Percentiles rank a stretch among this genome's conserved stretches.
phyloP scores from a whole-genome alignment of 2,329 filamentous ascomycete genomes.

The Balansia obtecta region DNA sequence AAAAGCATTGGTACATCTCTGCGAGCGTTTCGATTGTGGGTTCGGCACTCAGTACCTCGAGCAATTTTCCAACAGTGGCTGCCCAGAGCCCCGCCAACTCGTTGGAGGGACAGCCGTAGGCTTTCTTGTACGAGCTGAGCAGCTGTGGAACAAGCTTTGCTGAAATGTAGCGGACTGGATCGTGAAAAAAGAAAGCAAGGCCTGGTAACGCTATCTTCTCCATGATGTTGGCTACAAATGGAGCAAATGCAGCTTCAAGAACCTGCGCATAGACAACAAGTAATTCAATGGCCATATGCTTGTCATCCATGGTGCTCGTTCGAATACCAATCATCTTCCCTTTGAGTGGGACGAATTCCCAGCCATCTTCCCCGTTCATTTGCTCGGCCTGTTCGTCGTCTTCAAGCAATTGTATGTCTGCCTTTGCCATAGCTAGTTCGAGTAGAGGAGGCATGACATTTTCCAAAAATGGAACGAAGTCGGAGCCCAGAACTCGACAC shows the following conservation, averaged over 20 bases:
- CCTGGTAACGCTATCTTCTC: slow-evolving; percentile 91
- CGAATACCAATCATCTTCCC: slow-evolving; percentile 98
- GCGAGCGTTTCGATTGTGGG: slow-evolving; percentile 92
- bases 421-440: slow-evolving; percentile 85
- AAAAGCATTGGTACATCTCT: slow-evolving; percentile 99
- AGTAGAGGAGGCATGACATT: slow-evolving; percentile 91
- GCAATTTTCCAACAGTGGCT: slow-evolving; percentile 74
- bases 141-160: slow-evolving; percentile 91
- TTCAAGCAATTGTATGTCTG: slow-evolving; percentile 90
- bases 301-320: slow-evolving; percentile 93
- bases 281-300: slow-evolving; percentile 98
- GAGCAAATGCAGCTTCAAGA: slow-evolving; percentile 82
- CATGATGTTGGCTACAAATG: slow-evolving; percentile 86
- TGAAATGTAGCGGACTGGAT: slow-evolving; percentile 88
- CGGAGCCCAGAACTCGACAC: slow-evolving; percentile 82
- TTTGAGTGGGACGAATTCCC: slow-evolving; percentile 93
- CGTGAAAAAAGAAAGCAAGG: slow-evolving; percentile 97
- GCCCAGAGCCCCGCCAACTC: slow-evolving; percentile 77
- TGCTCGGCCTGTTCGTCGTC: slow-evolving; percentile 90
- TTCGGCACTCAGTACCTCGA: slow-evolving; percentile 87
- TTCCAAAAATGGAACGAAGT: slow-evolving; percentile 85
- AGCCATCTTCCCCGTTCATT: slow-evolving; percentile 88
- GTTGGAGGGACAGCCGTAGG: slow-evolving; percentile 67
- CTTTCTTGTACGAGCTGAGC: slow-evolving; percentile 86
- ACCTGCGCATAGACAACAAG: slow-evolving; percentile 96